phyloP scores from a whole-genome alignment of 345 rosid genomes.

The Gossypium bickii region DNA sequence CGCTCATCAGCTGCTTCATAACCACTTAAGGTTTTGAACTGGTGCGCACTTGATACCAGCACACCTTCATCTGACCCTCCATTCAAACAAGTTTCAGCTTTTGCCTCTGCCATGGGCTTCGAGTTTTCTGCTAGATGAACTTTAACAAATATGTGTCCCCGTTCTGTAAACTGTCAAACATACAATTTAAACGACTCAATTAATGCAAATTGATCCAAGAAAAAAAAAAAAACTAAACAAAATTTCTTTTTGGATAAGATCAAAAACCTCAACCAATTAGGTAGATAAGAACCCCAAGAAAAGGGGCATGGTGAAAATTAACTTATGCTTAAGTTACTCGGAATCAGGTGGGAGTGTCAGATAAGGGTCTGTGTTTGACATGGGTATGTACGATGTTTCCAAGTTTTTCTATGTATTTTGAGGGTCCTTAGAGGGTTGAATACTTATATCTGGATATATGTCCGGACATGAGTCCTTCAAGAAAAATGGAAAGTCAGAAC shows the following conservation, averaged over 20 bases:
- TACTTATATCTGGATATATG: not conserved
- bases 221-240: no score
- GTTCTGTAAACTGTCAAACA: conserved; percentile 76
- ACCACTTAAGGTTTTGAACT: conserved; percentile 79
- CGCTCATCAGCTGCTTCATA: conserved; percentile 83
- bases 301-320: not conserved
- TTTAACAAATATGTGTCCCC: conserved; percentile 88
- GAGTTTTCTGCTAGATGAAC: conserved; percentile 72
- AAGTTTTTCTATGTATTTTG: not conserved
- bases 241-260: no score
- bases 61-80: conserved; percentile 49
- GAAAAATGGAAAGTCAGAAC: not conserved
- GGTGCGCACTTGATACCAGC: conserved; percentile 18
- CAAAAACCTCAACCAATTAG: not conserved
- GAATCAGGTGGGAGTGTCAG: not conserved
- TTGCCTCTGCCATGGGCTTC: conserved; percentile 35
- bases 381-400: not conserved
- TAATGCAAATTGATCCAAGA: no score
- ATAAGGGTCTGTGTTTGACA: not conserved
- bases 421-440: not conserved
- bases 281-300: not conserved
- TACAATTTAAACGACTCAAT: conserved; percentile 6
- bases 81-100: conserved; percentile 35
- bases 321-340: not conserved
- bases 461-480: not conserved